Conservation (phyloP, 1,284 basidiomycete species). For the Peniophora sp. region DNA sequence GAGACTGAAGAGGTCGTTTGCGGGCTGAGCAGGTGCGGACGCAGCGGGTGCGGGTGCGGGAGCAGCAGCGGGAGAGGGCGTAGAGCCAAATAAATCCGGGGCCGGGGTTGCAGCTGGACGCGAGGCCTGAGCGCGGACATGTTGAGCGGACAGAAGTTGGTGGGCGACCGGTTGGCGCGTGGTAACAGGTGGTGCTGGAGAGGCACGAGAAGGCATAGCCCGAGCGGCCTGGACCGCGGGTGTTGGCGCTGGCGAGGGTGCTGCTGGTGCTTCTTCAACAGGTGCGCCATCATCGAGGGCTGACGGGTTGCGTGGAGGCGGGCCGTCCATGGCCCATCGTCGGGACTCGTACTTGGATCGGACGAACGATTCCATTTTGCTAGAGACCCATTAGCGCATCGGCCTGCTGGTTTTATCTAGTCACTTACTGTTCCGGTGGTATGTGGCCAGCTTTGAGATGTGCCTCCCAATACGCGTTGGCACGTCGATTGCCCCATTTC, state of each 20-base stretch:
- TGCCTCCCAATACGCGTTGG: constrained; percentile 96
- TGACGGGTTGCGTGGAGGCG: constrained; percentile 77
- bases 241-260: constrained; percentile 14
- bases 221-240: constrained; percentile 22
- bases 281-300: constrained; percentile 52
- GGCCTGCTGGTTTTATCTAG: not conserved
- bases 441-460: constrained; percentile 90
- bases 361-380: constrained; percentile 98
- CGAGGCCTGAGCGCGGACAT: constrained; percentile 17
- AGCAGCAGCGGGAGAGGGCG: constrained; percentile 8
- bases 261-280: constrained; percentile 9
- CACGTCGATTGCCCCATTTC: constrained; percentile 91
- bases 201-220: constrained; percentile 17
- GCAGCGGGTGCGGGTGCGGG: constrained; percentile 12
- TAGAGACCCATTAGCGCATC: constrained; percentile 23
- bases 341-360: constrained; percentile 94
- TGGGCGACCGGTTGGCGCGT: constrained; percentile 45
- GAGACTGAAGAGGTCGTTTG: constrained; percentile 75
- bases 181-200: constrained; percentile 19
- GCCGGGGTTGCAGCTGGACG: constrained; percentile 14
- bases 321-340: constrained; percentile 89
- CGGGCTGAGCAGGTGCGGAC: constrained; percentile 15
- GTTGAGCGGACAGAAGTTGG: constrained; percentile 41
- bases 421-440: constrained; percentile 88
- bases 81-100: constrained; percentile 7